A percentile compares a stretch with the other conserved stretches of the same genome.
phyloP scores from a whole-genome alignment of 495 filamentous ascomycete genomes.

The Annulohypoxylon bovei region DNA sequence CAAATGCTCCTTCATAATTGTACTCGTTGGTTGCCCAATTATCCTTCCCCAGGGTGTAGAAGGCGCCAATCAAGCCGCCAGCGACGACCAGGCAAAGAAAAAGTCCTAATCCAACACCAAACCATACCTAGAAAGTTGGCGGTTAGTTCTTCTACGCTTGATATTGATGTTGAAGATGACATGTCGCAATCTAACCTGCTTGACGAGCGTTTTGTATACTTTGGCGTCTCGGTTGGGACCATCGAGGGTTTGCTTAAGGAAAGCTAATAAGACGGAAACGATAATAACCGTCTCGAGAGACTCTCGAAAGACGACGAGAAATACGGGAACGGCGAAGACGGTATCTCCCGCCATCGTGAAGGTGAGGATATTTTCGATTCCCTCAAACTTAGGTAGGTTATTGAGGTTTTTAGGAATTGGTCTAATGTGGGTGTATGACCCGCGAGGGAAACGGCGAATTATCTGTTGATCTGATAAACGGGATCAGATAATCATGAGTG shows the following conservation, averaged over 20 bases:
- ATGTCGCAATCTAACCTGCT: constrained; percentile 65
- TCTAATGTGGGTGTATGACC: neutral
- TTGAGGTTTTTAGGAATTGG: constrained; percentile 2
- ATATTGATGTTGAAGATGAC: neutral
- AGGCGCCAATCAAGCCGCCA: constrained; percentile 78
- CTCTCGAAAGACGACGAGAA: constrained; percentile 90
- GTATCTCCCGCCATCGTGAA: constrained; percentile 58
- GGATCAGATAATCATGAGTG: constrained; percentile 40
- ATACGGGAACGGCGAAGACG: constrained; percentile 75
- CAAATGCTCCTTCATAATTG: constrained; percentile 82
- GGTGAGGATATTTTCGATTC: constrained; percentile 3
- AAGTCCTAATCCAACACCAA: constrained; percentile 70
- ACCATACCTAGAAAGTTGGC: constrained; percentile 67
- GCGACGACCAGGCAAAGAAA: constrained; percentile 74
- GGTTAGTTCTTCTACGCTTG: constrained; percentile 19
- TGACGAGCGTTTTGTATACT: constrained; percentile 73
- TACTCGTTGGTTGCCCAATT: constrained; percentile 72
- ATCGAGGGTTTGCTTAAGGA: constrained; percentile 78
- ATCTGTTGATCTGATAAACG: constrained; percentile 45
- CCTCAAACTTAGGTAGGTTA: constrained; percentile 1
- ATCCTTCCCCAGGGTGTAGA: constrained; percentile 76
- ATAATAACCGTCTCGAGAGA: constrained; percentile 82
- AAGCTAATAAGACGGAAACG: constrained; percentile 82
- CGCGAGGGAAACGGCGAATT: constrained; percentile 25
- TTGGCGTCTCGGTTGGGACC: constrained; percentile 64